Evolutionary conservation across 1,284 basidiomycete genomes (phyloP).

Genomic region (Microbotryomycetes sp.): DNA sequence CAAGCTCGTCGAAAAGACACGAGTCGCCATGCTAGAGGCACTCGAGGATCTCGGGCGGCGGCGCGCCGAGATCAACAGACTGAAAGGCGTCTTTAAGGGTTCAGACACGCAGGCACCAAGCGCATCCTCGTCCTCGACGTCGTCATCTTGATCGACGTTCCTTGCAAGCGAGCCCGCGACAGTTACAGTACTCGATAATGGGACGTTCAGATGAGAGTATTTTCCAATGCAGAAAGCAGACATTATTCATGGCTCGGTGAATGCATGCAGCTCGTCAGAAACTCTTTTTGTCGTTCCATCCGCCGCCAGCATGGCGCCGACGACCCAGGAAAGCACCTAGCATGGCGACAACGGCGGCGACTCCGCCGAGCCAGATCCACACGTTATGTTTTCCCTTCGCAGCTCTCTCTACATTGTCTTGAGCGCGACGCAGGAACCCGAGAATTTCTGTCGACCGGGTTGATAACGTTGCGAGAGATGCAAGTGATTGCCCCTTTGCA

Average conservation of each 20-base stretch:
- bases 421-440: neutral
- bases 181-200: no score
- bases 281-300: neutral
- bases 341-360: neutral
- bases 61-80: conserved; percentile 15
- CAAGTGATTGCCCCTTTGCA: conserved; percentile 6
- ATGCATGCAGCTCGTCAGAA: no score
- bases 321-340: neutral
- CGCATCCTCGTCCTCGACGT: neutral
- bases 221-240: no score
- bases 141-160: no score
- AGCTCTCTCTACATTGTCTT: neutral
- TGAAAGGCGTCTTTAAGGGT: conserved; percentile 1
- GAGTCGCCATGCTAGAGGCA: conserved; percentile 61
- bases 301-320: neutral
- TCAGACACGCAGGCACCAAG: neutral
- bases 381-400: neutral
- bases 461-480: conserved; percentile 13
- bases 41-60: conserved; percentile 33
- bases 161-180: no score
- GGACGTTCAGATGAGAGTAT: no score
- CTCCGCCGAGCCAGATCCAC: neutral
- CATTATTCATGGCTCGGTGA: no score
- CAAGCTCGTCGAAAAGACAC: conserved; percentile 56
- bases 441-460: conserved; percentile 16